phyloP scores from a whole-genome alignment of 257 asterid species.

The Nicotiana otophora region DNA sequence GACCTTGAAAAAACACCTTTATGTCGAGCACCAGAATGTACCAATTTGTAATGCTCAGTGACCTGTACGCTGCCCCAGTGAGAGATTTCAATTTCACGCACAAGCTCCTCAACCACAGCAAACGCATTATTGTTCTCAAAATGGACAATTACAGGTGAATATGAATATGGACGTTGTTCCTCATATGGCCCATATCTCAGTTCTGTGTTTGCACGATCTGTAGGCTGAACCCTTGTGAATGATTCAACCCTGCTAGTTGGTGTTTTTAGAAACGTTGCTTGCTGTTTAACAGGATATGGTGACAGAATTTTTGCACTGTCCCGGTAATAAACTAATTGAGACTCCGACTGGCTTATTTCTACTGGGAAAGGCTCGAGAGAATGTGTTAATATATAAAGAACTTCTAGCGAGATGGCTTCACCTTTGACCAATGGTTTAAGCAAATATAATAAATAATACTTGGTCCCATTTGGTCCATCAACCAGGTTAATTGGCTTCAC shows the following conservation, averaged over 20 bases:
- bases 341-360: constrained; percentile 85
- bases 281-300: constrained; percentile 70
- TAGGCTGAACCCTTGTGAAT: constrained; percentile 76
- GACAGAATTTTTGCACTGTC: constrained; percentile 85
- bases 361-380: constrained; percentile 89
- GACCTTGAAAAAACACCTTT: constrained; percentile 95
- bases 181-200: constrained; percentile 86
- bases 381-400: constrained; percentile 66
- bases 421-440: constrained; percentile 54
- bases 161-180: constrained; percentile 54
- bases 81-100: constrained; percentile 94
- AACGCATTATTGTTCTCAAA: constrained; percentile 86
- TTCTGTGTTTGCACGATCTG: constrained; percentile 60
- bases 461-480: constrained; percentile 73
- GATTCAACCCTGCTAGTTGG: constrained; percentile 81
- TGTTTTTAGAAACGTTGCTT: constrained; percentile 68
- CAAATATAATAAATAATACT: constrained; percentile 53
- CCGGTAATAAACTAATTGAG: constrained; percentile 90
- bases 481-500: constrained; percentile 48
- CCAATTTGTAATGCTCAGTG: constrained; percentile 75
- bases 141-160: constrained; percentile 65
- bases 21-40: constrained; percentile 92
- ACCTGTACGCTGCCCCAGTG: constrained; percentile 98
- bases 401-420: constrained; percentile 62
- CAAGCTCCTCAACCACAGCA: constrained; percentile 98